Evolutionary conservation across 2,329 filamentous ascomycete species (phyloP).

Genomic region (Knoxdaviesia proteae): DNA sequence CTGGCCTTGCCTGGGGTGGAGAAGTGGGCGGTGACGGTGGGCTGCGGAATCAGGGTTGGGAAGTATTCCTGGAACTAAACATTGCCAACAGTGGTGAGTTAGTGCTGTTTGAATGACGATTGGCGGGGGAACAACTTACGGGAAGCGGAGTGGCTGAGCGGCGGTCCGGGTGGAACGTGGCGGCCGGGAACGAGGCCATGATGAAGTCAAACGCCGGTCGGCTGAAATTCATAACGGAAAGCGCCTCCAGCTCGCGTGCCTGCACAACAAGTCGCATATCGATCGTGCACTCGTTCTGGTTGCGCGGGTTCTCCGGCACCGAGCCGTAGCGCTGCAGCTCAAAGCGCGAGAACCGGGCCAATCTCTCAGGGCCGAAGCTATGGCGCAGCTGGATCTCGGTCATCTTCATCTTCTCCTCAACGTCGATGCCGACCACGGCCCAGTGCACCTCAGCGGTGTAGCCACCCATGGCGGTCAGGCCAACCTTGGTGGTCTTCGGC

Average conservation of each 20-base stretch:
- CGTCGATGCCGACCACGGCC: conserved; percentile 21
- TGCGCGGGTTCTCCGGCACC: conserved; percentile 16
- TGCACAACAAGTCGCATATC: conserved; percentile 25
- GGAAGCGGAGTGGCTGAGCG: conserved; percentile 14
- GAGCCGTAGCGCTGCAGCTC: conserved; percentile 15
- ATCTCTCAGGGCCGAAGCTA: conserved; percentile 9
- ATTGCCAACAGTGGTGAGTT: no score
- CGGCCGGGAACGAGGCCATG: conserved; percentile 21
- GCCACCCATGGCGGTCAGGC: conserved; percentile 20
- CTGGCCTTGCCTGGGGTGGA: conserved; percentile 8
- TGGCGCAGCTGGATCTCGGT: conserved; percentile 17
- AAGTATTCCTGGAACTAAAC: conserved; percentile 6
- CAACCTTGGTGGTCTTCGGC: conserved; percentile 17
- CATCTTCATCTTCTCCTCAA: conserved; percentile 20
- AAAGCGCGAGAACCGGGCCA: conserved; percentile 14
- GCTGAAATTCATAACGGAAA: conserved; percentile 16
- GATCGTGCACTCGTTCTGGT: conserved; percentile 26
- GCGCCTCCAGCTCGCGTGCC: conserved; percentile 15
- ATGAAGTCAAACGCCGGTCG: conserved; percentile 18
- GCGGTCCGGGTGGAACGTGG: conserved; percentile 16
- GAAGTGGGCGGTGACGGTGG: conserved; percentile 6
- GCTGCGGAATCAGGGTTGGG: conserved; percentile 8
- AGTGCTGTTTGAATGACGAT: no score
- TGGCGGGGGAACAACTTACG: conserved; percentile 1
- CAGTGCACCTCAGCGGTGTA: conserved; percentile 24